These are phyloP conservation scores for Friedmanniomyces endolithicus DNA, from an alignment of 495 filamentous ascomycete genomes.

Conservation along the genomic window DNA sequence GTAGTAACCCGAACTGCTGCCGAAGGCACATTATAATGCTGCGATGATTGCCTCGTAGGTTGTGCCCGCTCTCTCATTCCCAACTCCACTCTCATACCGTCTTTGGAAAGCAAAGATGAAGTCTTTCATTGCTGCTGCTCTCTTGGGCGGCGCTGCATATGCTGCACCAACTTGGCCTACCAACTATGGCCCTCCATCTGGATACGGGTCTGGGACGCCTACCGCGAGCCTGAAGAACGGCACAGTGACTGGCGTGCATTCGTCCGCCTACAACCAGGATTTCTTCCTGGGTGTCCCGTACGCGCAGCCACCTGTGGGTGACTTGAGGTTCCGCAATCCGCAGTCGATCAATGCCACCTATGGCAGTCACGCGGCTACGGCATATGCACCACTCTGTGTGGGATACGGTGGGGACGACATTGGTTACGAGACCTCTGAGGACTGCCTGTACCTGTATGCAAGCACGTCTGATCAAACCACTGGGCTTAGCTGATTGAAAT, in stretches of 20 bases:
- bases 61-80: not conserved
- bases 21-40: not conserved
- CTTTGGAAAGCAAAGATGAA: not conserved
- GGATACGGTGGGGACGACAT: constrained; percentile 31
- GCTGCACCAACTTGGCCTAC: not conserved
- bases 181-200: not conserved
- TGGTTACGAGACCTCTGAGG: constrained; percentile 33
- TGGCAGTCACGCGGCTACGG: constrained; percentile 23
- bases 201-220: constrained; percentile 8
- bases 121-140: not conserved
- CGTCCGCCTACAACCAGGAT: constrained; percentile 25
- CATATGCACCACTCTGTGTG: constrained; percentile 32
- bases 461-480: not conserved
- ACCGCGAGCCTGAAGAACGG: constrained; percentile 27
- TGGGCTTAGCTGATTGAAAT: not conserved
- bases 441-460: constrained; percentile 44
- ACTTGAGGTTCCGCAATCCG: constrained; percentile 47
- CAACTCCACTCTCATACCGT: too few species aligned
- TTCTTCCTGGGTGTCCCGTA: constrained; percentile 54
- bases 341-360: constrained; percentile 38
- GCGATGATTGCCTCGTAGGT: not conserved
- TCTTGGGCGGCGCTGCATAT: not conserved
- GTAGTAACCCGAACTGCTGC: not conserved
- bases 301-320: constrained; percentile 46
- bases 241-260: constrained; percentile 24